phyloP scores from a whole-genome alignment of 2,329 filamentous ascomycete genomes.

The Talaromyces funiculosus region DNA sequence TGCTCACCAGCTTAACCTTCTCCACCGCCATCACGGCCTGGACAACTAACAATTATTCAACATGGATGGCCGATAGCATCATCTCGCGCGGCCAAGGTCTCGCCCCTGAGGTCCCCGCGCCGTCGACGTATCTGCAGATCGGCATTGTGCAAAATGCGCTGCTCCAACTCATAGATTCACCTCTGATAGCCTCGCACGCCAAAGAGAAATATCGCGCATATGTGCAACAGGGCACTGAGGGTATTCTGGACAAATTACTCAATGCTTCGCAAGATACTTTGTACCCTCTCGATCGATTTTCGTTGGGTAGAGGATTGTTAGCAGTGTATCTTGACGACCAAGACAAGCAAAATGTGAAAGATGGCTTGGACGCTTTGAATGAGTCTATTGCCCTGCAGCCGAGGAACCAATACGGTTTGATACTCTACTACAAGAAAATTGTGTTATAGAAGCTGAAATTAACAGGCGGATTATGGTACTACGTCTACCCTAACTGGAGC shows the following conservation, averaged over 20 bases:
- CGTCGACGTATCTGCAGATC: constrained; percentile 18
- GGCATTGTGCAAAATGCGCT: constrained; percentile 23
- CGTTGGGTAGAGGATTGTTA: constrained; percentile 18
- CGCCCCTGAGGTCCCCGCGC: background rate
- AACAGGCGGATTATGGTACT: constrained; percentile 19
- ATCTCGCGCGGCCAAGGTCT: constrained; percentile 22
- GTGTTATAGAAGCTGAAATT: no score
- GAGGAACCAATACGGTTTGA: constrained; percentile 14
- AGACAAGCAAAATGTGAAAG: constrained; percentile 11
- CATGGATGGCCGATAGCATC: constrained; percentile 25
- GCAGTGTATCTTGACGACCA: constrained; percentile 15
- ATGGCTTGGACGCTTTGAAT: constrained; percentile 17
- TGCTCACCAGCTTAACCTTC: background rate
- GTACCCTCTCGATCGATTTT: constrained; percentile 20
- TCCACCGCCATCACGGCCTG: background rate
- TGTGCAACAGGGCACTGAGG: constrained; percentile 17
- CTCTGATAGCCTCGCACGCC: constrained; percentile 1
- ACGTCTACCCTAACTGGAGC: constrained; percentile 46
- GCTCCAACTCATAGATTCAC: constrained; percentile 16
- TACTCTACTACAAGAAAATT: no score
- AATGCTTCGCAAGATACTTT: constrained; percentile 19
- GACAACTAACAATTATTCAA: constrained; percentile 16
- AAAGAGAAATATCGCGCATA: constrained; percentile 20
- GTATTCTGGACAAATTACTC: constrained; percentile 16
- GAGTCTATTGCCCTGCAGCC: constrained; percentile 20